A percentile compares a stretch with the other conserved stretches of the same genome.
Conservation (phyloP, 345 rosid genomes). For the Brassica rapa region DNA sequence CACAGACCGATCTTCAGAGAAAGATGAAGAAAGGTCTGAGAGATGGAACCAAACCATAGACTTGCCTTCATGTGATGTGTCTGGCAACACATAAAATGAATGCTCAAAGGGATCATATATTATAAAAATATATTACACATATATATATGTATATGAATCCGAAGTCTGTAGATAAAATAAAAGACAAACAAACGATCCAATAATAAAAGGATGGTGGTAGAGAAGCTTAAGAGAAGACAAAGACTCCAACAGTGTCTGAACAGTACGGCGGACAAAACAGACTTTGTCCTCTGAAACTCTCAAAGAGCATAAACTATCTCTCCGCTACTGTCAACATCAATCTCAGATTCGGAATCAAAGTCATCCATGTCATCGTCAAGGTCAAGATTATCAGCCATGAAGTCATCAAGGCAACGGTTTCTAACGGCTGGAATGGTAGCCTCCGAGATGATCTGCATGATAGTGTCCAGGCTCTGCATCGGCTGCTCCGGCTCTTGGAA, state of each 20-base stretch:
- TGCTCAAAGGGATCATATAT: background rate
- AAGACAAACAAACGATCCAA: constrained; percentile 20
- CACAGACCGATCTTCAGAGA: no score
- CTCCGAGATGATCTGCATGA: constrained; percentile 93
- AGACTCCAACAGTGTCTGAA: constrained; percentile 31
- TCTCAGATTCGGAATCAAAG: constrained; percentile 78
- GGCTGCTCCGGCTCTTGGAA: constrained; percentile 89
- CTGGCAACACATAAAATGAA: background rate
- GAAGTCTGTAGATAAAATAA: constrained; percentile 6
- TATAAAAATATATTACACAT: constrained; percentile 17
- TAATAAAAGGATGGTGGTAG: constrained; percentile 13
- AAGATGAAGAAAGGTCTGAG: no score
- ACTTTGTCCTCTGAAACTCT: constrained; percentile 12
- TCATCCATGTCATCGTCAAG: constrained; percentile 74
- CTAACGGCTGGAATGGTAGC: constrained; percentile 80
- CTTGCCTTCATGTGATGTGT: no score
- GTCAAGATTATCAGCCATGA: constrained; percentile 58
- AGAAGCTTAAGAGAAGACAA: constrained; percentile 15
- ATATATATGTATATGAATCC: constrained; percentile 27
- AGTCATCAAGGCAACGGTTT: constrained; percentile 43
- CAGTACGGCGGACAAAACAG: constrained; percentile 24
- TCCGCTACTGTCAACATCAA: constrained; percentile 90
- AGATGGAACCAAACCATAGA: no score
- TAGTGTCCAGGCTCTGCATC: constrained; percentile 71
- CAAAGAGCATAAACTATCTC: constrained; percentile 77